Conservation (phyloP, 1,284 basidiomycete genomes). For the Sanguinoderma infundibulare region DNA sequence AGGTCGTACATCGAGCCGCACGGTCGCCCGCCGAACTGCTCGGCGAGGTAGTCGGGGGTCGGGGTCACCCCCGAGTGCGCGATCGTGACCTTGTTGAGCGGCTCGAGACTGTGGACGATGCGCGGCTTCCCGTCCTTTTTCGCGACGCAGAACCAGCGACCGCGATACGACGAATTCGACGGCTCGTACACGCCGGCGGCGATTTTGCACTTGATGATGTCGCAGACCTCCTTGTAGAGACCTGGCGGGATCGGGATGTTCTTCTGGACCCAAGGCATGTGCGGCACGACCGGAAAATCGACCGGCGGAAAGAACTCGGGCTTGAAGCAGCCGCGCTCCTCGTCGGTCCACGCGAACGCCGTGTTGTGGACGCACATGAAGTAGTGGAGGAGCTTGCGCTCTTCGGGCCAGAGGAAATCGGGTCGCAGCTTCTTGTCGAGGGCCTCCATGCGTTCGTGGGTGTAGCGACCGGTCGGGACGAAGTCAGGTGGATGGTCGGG, state of each 20-base stretch:
- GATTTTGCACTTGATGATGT: no score
- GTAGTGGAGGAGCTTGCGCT: no score
- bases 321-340: constrained; percentile 12
- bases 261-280: constrained; percentile 19
- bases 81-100: no score
- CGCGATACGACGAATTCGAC: neutral
- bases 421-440: constrained; percentile 28
- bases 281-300: constrained; percentile 18
- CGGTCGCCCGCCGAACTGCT: no score
- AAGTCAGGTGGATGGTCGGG: constrained; percentile 24
- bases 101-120: no score
- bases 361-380: no score
- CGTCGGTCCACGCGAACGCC: no score
- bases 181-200: constrained; percentile 5
- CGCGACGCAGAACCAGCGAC: neutral
- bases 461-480: constrained; percentile 35
- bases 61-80: no score
- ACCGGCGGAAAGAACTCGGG: constrained; percentile 14
- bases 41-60: no score
- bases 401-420: constrained; percentile 40
- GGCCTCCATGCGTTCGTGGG: constrained; percentile 32
- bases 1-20: no score
- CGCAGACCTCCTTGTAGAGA: constrained; percentile 2
- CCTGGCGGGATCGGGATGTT: constrained; percentile 6
- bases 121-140: constrained; percentile 6